Conservation (phyloP, 176 grass and related monocot genomes). For the Carex parvula region DNA sequence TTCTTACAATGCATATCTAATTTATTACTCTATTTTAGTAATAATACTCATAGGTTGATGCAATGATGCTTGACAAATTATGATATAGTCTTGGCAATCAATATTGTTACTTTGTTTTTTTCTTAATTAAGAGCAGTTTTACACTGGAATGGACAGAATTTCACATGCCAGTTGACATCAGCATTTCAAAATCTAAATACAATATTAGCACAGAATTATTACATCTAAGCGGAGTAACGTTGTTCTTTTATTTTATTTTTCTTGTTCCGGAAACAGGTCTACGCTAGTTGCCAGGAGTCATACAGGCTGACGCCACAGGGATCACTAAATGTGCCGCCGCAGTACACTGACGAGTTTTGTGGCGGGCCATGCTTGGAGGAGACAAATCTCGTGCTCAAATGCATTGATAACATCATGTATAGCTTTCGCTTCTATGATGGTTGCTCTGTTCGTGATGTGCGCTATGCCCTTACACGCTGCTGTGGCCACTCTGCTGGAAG, state of each 20-base stretch:
- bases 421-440: constrained; percentile 78
- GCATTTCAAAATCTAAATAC: neutral
- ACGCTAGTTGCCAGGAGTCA: constrained; percentile 51
- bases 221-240: neutral
- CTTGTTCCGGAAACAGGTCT: constrained; percentile 36
- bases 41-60: neutral
- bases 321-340: constrained; percentile 38
- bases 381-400: constrained; percentile 62
- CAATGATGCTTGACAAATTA: neutral
- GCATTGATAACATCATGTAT: constrained; percentile 42
- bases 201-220: neutral
- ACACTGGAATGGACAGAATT: neutral
- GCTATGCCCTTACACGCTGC: constrained; percentile 39
- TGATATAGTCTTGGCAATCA: neutral
- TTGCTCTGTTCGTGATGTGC: constrained; percentile 45
- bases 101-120: neutral
- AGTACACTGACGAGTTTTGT: constrained; percentile 48
- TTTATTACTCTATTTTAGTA: neutral
- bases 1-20: neutral
- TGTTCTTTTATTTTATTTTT: neutral
- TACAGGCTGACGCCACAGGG: constrained; percentile 43
- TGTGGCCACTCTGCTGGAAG: constrained; percentile 39
- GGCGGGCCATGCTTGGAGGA: constrained; percentile 54
- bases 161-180: too few relatives aligned
- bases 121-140: neutral